These are phyloP conservation scores for Anisodus tanguticus DNA, from an alignment of 257 asterid genomes.

Conservation along the genomic window DNA sequence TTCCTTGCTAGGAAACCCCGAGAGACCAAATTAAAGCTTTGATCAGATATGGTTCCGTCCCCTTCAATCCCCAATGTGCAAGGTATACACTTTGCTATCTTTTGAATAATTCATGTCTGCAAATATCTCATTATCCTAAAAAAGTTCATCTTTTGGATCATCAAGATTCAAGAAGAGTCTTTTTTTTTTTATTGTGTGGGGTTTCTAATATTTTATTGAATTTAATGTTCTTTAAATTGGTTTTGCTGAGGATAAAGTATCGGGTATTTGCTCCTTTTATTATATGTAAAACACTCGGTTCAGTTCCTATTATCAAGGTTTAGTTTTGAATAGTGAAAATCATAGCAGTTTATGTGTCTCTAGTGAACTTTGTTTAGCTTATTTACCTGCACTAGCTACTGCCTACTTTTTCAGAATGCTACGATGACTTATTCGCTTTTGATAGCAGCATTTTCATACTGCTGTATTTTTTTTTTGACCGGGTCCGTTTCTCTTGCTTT, in stretches of 20 bases:
- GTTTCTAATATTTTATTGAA: background rate
- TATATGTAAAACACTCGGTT: background rate
- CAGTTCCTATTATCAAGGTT: background rate
- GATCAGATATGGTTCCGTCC: constrained; percentile 10
- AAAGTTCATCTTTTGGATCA: background rate
- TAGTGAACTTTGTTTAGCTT: too few relatives aligned
- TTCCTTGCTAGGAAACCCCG: background rate
- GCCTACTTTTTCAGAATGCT: too few relatives aligned
- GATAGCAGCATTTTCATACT: too few relatives aligned
- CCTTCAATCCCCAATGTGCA: background rate
- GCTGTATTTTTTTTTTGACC: too few relatives aligned
- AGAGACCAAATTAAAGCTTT: background rate
- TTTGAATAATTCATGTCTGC: background rate
- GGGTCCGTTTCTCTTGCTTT: too few relatives aligned
- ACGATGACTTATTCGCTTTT: too few relatives aligned
- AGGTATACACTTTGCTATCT: background rate
- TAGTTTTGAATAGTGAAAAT: background rate
- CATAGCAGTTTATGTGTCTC: background rate
- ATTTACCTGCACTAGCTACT: too few relatives aligned
- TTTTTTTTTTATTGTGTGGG: background rate
- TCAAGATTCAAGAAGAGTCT: background rate
- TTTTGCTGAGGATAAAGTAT: background rate
- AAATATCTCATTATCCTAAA: background rate
- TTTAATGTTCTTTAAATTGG: constrained; percentile 8
- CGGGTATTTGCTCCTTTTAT: background rate